Evolutionary conservation across 108 stramenopile species (phyloP).

Genomic region (Skeletonema marinoi): DNA sequence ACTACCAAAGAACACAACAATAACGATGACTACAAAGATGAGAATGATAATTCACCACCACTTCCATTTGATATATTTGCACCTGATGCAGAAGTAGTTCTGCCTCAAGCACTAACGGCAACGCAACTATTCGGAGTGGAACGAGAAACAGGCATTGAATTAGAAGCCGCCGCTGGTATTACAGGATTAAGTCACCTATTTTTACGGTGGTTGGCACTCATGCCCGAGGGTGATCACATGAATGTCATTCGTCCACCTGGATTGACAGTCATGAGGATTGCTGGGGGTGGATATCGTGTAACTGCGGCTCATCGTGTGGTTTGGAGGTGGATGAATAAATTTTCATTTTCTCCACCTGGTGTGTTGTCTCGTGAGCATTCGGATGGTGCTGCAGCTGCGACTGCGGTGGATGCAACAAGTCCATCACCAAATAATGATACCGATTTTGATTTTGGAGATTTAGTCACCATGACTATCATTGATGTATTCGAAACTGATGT

Average conservation of each 20-base stretch:
- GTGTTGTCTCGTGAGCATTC: neutral
- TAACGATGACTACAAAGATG: slow-evolving; percentile 31
- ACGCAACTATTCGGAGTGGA: slow-evolving; percentile 89
- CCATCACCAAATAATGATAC: slow-evolving; percentile 9
- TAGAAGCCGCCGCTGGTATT: slow-evolving; percentile 88
- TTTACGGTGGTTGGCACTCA: slow-evolving; percentile 84
- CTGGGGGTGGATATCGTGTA: slow-evolving; percentile 85
- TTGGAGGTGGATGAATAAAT: slow-evolving; percentile 92
- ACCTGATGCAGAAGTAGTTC: slow-evolving; percentile 84
- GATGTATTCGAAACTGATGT: slow-evolving; percentile 91
- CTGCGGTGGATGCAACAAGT: neutral
- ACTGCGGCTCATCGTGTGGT: slow-evolving; percentile 89
- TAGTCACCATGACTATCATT: slow-evolving; percentile 87
- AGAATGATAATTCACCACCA: slow-evolving; percentile 38
- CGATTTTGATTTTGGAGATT: slow-evolving; percentile 79
- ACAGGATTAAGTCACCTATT: slow-evolving; percentile 75
- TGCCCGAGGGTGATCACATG: slow-evolving; percentile 90
- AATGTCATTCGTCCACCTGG: slow-evolving; percentile 89
- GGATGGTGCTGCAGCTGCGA: neutral
- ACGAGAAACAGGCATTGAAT: slow-evolving; percentile 79
- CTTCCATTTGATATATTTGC: slow-evolving; percentile 86
- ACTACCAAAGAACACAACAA: neutral
- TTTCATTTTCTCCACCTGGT: slow-evolving; percentile 34
- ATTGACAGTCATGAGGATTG: slow-evolving; percentile 88
- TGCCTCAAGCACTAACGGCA: slow-evolving; percentile 86